Evolutionary conservation across 2,329 filamentous ascomycete genomes (phyloP).

Genomic region (Xylaria arbuscula): DNA sequence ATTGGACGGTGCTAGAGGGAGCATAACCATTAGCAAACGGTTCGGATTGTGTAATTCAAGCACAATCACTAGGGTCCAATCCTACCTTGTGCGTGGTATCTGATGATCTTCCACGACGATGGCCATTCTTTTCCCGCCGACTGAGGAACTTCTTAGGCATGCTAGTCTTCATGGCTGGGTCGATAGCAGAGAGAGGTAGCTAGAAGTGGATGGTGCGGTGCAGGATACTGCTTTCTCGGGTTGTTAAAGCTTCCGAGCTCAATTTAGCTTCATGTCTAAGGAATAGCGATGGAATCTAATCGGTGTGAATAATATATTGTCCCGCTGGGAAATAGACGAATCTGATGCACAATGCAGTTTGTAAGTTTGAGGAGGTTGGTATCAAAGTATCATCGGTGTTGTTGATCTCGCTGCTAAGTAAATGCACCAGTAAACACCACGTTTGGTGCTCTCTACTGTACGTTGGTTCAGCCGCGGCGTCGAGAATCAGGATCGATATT

Average conservation of each 20-base stretch:
- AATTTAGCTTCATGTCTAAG: constrained; percentile 30
- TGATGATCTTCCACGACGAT: constrained; percentile 66
- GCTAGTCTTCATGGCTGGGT: constrained; percentile 60
- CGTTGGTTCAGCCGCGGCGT: constrained; percentile 6
- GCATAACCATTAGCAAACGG: constrained; percentile 21
- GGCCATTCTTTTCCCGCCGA: constrained; percentile 73
- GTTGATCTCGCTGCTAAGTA: constrained; percentile 1
- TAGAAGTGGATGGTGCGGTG: constrained; percentile 15
- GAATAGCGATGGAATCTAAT: not conserved
- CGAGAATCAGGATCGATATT: constrained; percentile 18
- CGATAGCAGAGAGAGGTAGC: constrained; percentile 25
- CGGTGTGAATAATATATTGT: not conserved
- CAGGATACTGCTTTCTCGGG: not conserved
- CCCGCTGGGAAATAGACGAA: constrained; percentile 13
- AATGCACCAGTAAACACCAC: constrained; percentile 24
- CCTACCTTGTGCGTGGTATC: constrained; percentile 65
- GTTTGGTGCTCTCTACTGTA: constrained; percentile 34
- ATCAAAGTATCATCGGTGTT: constrained; percentile 15
- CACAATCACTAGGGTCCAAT: not conserved
- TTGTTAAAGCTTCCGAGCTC: constrained; percentile 9
- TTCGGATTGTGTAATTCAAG: not conserved
- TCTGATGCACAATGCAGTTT: constrained; percentile 8
- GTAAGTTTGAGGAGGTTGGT: constrained; percentile 2
- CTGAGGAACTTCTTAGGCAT: constrained; percentile 75
- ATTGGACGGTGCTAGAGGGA: constrained; percentile 60